These are phyloP conservation scores for Suillus subalutaceus DNA, from an alignment of 768 basidiomycete genomes.

Conservation along the genomic window DNA sequence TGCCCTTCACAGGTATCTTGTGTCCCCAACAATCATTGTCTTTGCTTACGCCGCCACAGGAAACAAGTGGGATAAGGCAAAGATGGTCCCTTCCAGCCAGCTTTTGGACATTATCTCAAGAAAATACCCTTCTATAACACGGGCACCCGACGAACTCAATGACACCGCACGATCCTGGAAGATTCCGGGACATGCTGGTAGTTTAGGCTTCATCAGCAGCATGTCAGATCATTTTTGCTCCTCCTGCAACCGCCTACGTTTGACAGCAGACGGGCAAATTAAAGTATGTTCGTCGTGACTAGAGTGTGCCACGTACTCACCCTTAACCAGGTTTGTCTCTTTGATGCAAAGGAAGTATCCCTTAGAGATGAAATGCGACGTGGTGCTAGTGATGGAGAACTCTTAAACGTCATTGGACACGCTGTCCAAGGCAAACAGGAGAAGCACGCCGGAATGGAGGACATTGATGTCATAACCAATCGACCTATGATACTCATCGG, in stretches of 20 bases:
- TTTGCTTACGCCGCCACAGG: slow-evolving; percentile 45
- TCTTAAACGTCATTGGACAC: slow-evolving; percentile 61
- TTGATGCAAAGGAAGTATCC: slow-evolving; percentile 83
- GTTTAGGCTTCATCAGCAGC: slow-evolving; percentile 87
- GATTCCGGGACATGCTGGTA: slow-evolving; percentile 71
- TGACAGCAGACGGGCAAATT: slow-evolving; percentile 91
- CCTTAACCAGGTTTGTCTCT: slow-evolving; percentile 73
- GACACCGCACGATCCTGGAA: slow-evolving; percentile 84
- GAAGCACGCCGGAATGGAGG: slow-evolving; percentile 85
- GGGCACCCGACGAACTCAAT: slow-evolving; percentile 67
- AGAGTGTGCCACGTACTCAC: slow-evolving; percentile 2
- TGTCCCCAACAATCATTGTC: not conserved
- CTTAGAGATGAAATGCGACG: slow-evolving; percentile 73
- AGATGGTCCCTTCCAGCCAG: slow-evolving; percentile 79
- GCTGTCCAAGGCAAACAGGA: slow-evolving; percentile 75
- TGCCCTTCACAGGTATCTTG: slow-evolving; percentile 83
- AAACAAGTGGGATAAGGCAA: slow-evolving; percentile 82
- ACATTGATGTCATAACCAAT: slow-evolving; percentile 75
- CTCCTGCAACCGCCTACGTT: slow-evolving; percentile 79
- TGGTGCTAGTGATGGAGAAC: slow-evolving; percentile 63
- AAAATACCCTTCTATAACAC: slow-evolving; percentile 52
- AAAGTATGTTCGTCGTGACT: slow-evolving; percentile 51
- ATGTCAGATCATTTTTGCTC: slow-evolving; percentile 94
- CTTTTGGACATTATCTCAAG: slow-evolving; percentile 54
- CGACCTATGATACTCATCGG: slow-evolving; percentile 93